A percentile compares a stretch with the other conserved stretches of the same genome.
These are phyloP conservation scores for Mollisia scopiformis DNA, from an alignment of 2,329 filamentous ascomycete species.

Conservation along the genomic window DNA sequence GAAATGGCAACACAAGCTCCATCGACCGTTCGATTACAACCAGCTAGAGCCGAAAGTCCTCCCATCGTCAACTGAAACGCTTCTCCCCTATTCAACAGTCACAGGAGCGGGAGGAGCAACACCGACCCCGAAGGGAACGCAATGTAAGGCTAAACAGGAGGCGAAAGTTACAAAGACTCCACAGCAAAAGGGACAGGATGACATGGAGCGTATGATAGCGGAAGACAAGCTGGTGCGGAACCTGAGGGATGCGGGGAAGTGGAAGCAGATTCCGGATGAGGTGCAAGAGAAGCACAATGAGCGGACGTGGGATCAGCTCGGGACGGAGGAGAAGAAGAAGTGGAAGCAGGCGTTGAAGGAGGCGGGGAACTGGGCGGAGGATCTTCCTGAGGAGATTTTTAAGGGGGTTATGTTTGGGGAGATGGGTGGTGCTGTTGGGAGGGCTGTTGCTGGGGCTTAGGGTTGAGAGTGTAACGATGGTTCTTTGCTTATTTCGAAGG, in stretches of 20 bases:
- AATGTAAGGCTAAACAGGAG: neutral
- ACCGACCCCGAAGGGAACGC: neutral
- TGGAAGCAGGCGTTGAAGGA: conserved; percentile 36
- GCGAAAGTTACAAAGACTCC: conserved; percentile 6
- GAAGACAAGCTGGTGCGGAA: neutral
- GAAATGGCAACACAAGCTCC: conserved; percentile 29
- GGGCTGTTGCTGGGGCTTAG: conserved; percentile 26
- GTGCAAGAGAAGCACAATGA: conserved; percentile 20
- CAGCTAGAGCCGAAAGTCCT: conserved; percentile 23
- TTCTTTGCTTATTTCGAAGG: neutral
- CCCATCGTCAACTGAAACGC: no score
- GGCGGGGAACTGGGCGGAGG: conserved; percentile 38
- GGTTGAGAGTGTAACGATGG: neutral
- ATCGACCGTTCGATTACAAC: conserved; percentile 31
- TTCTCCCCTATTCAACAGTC: no score
- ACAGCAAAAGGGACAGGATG: conserved; percentile 7
- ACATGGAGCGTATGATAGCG: neutral
- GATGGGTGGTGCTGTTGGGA: conserved; percentile 33
- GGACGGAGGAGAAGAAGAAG: conserved; percentile 28
- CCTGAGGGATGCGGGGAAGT: neutral
- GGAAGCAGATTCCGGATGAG: no score
- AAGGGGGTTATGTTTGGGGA: conserved; percentile 39
- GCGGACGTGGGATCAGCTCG: conserved; percentile 36
- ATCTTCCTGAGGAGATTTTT: conserved; percentile 33
- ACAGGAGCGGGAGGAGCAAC: no score